These are phyloP conservation scores for Ophiorrhiza pumila DNA, from an alignment of 257 asterid genomes.

Conservation along the genomic window DNA sequence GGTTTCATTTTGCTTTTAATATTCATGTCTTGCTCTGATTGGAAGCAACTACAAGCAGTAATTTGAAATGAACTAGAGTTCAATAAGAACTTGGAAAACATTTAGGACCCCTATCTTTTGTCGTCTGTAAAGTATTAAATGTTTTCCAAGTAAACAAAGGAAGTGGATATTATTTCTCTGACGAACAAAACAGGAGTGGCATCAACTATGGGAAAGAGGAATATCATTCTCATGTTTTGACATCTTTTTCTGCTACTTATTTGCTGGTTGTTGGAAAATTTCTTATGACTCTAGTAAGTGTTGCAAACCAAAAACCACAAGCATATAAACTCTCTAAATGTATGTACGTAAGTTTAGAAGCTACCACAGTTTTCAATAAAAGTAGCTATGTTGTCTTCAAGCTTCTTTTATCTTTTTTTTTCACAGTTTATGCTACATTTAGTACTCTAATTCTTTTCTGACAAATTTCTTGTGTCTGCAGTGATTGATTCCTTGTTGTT, in stretches of 20 bases:
- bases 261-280: slow-evolving; percentile 12
- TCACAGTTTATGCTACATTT: too few relatives aligned
- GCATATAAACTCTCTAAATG: slow-evolving; percentile 55
- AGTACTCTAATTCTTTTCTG: too few relatives aligned
- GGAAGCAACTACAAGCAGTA: neutral
- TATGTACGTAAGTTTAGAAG: too few relatives aligned
- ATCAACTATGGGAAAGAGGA: neutral
- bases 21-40: neutral
- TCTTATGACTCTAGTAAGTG: slow-evolving; percentile 18
- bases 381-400: too few relatives aligned
- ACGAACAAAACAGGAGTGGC: neutral
- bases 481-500: too few relatives aligned
- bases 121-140: neutral
- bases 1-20: neutral
- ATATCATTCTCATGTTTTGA: neutral
- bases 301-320: slow-evolving; percentile 80
- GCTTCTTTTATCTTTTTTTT: too few relatives aligned
- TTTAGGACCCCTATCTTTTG: neutral
- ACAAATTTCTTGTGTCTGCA: too few relatives aligned
- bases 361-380: too few relatives aligned
- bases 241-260: slow-evolving; percentile 7
- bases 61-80: neutral
- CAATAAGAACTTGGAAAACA: neutral
- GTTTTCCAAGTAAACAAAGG: neutral
- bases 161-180: neutral